These are phyloP conservation scores for Podaxis mareebaensis DNA, from an alignment of 768 basidiomycete genomes.

Conservation along the genomic window DNA sequence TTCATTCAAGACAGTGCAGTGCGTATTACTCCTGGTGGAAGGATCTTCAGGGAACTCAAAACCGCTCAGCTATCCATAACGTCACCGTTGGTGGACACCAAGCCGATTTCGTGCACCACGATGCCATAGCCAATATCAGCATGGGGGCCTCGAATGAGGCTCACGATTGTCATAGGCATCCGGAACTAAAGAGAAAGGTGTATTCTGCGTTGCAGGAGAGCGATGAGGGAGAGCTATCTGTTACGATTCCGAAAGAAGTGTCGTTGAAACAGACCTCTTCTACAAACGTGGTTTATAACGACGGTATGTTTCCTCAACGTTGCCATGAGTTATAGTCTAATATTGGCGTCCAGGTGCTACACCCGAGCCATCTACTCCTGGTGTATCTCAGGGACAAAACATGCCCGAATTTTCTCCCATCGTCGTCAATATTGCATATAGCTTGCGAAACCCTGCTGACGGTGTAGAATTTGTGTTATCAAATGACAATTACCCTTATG, in stretches of 20 bases:
- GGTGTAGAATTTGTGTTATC: constrained; percentile 85
- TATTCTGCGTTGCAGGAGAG: constrained; percentile 90
- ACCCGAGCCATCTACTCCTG: constrained; percentile 79
- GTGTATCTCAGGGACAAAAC: constrained; percentile 31
- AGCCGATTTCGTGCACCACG: constrained; percentile 78
- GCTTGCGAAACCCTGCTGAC: constrained; percentile 78
- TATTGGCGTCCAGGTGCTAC: constrained; percentile 55
- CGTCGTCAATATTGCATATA: constrained; percentile 75
- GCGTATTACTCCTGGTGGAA: constrained; percentile 31
- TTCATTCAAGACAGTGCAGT: constrained; percentile 91
- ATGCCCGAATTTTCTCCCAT: constrained; percentile 76
- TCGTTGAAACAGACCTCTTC: constrained; percentile 57
- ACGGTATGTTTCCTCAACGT: constrained; percentile 45
- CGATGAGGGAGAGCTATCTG: constrained; percentile 93
- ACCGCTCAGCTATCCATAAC: constrained; percentile 60
- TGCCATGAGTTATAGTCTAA: constrained; percentile 2
- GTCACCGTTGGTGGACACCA: constrained; percentile 71
- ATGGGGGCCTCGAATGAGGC: constrained; percentile 54
- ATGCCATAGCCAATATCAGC: constrained; percentile 68
- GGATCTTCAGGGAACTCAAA: constrained; percentile 19
- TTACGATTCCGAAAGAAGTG: constrained; percentile 78
- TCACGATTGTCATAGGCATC: constrained; percentile 83
- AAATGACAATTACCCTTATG: constrained; percentile 80
- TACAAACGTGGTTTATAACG: constrained; percentile 47
- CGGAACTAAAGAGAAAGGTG: constrained; percentile 89